Evolutionary conservation across 176 grass and related monocot genomes (phyloP), one percentile per base, ranked within the genome.

Genomic region (Olyra latifolia): DNA sequence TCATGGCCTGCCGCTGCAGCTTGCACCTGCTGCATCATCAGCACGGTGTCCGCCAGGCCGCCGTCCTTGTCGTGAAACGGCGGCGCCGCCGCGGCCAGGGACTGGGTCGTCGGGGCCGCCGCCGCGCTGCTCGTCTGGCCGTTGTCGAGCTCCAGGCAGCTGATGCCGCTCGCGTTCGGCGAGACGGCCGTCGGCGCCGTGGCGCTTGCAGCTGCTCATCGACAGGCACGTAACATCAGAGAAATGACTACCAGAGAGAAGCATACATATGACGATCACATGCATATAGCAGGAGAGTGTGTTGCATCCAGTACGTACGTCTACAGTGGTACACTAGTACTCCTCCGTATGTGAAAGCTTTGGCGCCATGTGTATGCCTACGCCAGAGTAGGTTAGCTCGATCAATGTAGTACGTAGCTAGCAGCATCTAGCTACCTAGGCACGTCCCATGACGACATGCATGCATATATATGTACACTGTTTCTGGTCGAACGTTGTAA

Each of bases 121-220:
- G 60, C 7, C 14, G 76, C 72, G 81, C 64, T 55, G 80, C 32
- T 71, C 65, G 58, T 43, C 60, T 66, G 59, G 35, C 66, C 69
- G 71, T 81, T 80, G 72, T 87, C 72, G 53, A 89, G 41, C 75
- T 69, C 80, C 47, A 86, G 72, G 80, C 76, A 85, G 77, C 76
- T 85, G 24, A 76, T 48, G 55, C 63, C 70, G 46, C 82, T 71
- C 35, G 79, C 57, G 73, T 62, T 72, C 14, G 73, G 73, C 20
- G 85, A 78, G 46, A 77, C 46, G 73, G 79, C 57, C 39, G 79
- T 47, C 56, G 32, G 4, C 32, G 32, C 32, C 32, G 54, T 25
- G 42, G 44, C 44, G 67, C 57, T 79, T 12, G 75, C 75, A 54
- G 55, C 83, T 85, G 74, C 45, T 64, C 56, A 59, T 59, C 25